These are phyloP conservation scores for Alternaria incomplexa DNA, from an alignment of 2,329 filamentous ascomycete species.

Conservation along the genomic window DNA sequence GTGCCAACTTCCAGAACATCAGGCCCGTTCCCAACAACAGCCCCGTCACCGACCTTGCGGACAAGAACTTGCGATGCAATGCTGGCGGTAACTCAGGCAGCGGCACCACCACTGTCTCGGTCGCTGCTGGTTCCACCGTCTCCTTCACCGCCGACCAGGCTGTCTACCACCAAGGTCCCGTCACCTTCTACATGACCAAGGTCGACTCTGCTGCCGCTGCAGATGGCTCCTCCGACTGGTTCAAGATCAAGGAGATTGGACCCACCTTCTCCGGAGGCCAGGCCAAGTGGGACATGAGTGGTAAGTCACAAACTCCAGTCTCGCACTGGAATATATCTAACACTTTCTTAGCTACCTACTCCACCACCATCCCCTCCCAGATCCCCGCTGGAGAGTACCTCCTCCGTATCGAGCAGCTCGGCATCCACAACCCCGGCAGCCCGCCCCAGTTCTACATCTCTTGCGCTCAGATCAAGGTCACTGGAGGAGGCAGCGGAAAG, in stretches of 20 bases:
- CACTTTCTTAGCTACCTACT: constrained; percentile 34
- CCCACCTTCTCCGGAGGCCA: constrained; percentile 44
- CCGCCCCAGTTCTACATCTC: constrained; percentile 43
- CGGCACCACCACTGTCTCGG: constrained; percentile 41
- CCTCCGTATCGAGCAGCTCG: constrained; percentile 57
- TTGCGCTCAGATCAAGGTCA: constrained; percentile 57
- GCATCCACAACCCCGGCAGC: constrained; percentile 50
- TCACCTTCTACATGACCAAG: constrained; percentile 48
- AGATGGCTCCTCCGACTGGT: constrained; percentile 49
- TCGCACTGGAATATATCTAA: constrained; percentile 9
- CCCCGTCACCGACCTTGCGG: constrained; percentile 42
- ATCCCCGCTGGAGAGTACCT: constrained; percentile 55
- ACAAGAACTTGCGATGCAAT: constrained; percentile 46
- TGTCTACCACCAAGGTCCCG: constrained; percentile 49
- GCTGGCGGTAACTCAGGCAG: constrained; percentile 36
- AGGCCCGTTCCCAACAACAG: constrained; percentile 49
- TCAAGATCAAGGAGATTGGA: constrained; percentile 50
- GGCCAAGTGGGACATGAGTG: constrained; percentile 41
- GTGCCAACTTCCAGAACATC: constrained; percentile 44
- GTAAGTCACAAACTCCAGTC: constrained; percentile 20
- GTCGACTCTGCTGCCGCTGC: constrained; percentile 39
- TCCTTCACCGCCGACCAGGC: constrained; percentile 45
- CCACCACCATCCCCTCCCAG: constrained; percentile 50
- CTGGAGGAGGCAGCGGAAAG: constrained; percentile 42
- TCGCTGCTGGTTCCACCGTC: constrained; percentile 43